Percentiles rank a stretch among this genome's conserved stretches.
phyloP scores from a whole-genome alignment of 495 filamentous ascomycete genomes.

The Lasiosphaeria hispida region DNA sequence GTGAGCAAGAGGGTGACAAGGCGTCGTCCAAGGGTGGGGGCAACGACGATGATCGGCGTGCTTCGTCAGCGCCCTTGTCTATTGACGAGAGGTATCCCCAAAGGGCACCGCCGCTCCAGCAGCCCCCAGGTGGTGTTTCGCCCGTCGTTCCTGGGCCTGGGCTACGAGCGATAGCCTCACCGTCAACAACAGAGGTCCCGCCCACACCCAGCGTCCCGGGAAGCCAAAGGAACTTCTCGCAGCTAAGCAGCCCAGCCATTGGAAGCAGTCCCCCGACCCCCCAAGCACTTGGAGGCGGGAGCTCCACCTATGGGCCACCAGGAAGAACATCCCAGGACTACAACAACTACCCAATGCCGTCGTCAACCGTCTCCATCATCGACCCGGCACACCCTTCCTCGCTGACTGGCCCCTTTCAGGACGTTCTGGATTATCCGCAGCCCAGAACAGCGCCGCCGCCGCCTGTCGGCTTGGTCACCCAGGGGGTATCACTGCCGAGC shows the following conservation, averaged over 20 bases:
- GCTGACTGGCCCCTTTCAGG: slow-evolving; percentile 1
- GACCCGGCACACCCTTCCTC: slow-evolving; percentile 14
- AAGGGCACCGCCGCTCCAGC: not conserved
- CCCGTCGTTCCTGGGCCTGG: slow-evolving; percentile 12
- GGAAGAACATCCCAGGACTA: slow-evolving; percentile 9
- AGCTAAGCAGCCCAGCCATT: slow-evolving; percentile 4
- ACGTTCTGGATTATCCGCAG: slow-evolving; percentile 12
- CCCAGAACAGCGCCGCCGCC: slow-evolving; percentile 17
- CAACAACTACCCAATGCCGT: slow-evolving; percentile 12
- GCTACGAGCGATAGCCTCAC: not conserved
- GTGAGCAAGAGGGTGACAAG: slow-evolving; percentile 40
- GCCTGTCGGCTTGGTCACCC: slow-evolving; percentile 22
- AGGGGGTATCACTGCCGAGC: slow-evolving; percentile 15
- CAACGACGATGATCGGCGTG: slow-evolving; percentile 18
- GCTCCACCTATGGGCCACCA: slow-evolving; percentile 3
- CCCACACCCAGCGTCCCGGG: slow-evolving; percentile 14
- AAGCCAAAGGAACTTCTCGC: slow-evolving; percentile 15
- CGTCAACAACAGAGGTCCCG: slow-evolving; percentile 1
- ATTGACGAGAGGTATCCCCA: slow-evolving; percentile 8
- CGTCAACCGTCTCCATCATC: slow-evolving; percentile 18
- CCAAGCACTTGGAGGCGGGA: slow-evolving; percentile 3
- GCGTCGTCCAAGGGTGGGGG: slow-evolving; percentile 22
- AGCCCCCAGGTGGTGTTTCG: not conserved
- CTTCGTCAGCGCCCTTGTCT: slow-evolving; percentile 17
- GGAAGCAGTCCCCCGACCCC: slow-evolving; percentile 7